Evolutionary conservation across 2,329 filamentous ascomycete species (phyloP), one percentile per base, ranked within the genome.

Genomic region (Hypoxylon sp.): DNA sequence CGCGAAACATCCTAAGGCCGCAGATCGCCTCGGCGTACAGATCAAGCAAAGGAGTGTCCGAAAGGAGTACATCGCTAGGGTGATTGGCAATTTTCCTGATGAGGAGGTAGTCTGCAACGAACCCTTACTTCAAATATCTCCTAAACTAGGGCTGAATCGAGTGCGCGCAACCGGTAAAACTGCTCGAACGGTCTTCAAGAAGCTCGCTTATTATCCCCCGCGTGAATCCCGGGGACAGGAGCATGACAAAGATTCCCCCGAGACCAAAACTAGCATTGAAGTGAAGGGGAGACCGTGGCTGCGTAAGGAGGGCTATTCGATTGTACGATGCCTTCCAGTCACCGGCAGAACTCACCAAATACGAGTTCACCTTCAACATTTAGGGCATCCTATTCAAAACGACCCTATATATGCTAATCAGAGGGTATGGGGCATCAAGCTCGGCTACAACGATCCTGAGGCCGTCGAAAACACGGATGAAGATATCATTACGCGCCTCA

Each of bases 391-490:
- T 1, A 98, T 99, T 73, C 91, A 93, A 71, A 99, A 99, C 79
- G 96, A 99, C 77, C 96, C 96, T 6, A 98, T 99, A 74, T 99
- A 99, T 79, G 94, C 93, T 75, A 99, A 99, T 78, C 90, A 93
- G 77, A 90, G 90, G 63, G 96, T 99, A 10, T 99, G 97, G 85
- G 96, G 96, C 0, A 84, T 91, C 0, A 87, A 91, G 8, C 88
- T 99, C 0, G 96, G 93, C 15, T 87, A 81, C 59, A 83, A 87
- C 61, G 89, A 91, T 68, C 82, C 85, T 13, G 91, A 95, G 54
- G 89, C 87, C 2, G 85, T 85, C 19, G 87, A 87, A 27, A 91
- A 93, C 63, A 89, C 91, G 46, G 96, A 99, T 78, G 92, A 96
- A 67, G 93, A 97, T 77, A 92, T 99, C 73, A 94, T 99, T 78